phyloP scores from a whole-genome alignment of 306 rosid genomes.

The Malus fusca region DNA sequence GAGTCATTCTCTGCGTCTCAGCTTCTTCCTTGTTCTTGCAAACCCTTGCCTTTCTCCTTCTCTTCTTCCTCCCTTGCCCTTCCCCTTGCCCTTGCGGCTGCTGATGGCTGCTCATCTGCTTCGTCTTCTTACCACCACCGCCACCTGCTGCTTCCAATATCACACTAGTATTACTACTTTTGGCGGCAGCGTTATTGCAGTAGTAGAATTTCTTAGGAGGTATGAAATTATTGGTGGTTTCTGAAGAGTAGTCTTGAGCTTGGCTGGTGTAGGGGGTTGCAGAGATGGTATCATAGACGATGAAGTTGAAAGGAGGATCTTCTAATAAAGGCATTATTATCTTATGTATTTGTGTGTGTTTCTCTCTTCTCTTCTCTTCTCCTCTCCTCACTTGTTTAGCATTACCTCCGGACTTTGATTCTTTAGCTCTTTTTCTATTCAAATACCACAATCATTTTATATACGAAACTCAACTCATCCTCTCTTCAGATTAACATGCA shows the following conservation, averaged over 20 bases:
- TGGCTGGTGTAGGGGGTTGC: constrained; percentile 49
- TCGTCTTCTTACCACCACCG: neutral
- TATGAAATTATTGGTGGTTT: constrained; percentile 15
- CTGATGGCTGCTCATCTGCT: neutral
- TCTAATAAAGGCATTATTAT: constrained; percentile 52
- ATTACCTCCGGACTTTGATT: no score
- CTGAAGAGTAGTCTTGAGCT: constrained; percentile 12
- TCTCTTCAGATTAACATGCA: neutral
- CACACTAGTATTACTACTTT: neutral
- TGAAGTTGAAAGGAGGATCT: constrained; percentile 52
- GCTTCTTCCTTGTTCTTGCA: constrained; percentile 88
- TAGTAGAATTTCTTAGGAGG: neutral
- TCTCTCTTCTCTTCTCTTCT: neutral
- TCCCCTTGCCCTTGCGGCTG: constrained; percentile 28
- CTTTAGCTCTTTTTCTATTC: neutral
- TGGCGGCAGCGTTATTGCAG: neutral
- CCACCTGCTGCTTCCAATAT: neutral
- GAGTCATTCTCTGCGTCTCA: constrained; percentile 91
- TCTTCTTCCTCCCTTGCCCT: constrained; percentile 45
- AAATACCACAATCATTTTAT: constrained; percentile 20
- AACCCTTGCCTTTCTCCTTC: constrained; percentile 66
- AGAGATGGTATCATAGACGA: constrained; percentile 72
- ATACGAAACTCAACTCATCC: constrained; percentile 17
- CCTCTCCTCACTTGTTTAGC: no score
- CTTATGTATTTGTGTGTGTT: neutral